Evolutionary conservation across 129 eudicot genomes (phyloP), one percentile per base, ranked within the genome.

Genomic region (Apium graveolens): DNA sequence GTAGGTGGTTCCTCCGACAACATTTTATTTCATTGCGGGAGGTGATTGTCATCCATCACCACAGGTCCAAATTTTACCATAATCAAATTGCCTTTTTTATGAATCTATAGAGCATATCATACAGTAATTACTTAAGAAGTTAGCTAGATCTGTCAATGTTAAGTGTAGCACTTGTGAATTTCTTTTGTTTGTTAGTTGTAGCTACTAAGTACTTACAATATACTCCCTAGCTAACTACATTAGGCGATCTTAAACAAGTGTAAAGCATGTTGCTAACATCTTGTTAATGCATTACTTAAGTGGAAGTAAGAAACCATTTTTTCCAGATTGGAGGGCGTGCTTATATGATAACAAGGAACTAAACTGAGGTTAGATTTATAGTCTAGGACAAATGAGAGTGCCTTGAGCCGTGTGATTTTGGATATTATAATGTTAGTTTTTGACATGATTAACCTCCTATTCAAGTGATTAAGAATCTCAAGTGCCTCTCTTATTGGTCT

Each of bases 361-460:
- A 32, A 26, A 63, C 34, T 44, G 32, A 70, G 75, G 38, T 37
- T 69, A 55, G 77, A 79, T 26, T 38, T 62, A 37, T 78, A 69
- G 69, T 78, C 66, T 73, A 27, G 11, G 76, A 74, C 27, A 66
- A 74, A 76, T 79, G 68, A 72, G 69, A 78, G 82, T 82, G 77
- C 73, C 85, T 90, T 86, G 95, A 90, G 95, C 95, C 86, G 74
- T 80, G 87, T 45, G 79, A 57, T 57, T 21, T 81, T 12, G 20
- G 46, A 24, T 3, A 31, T 7, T 78, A 57, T 37, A 86, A 8
- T 18, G 41, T 69, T 73, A 31, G 48, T 32, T n/a, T n/a, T 65
- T 73, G 82, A 73, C 70, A 76, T 49, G 70, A 21, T 81, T 79
- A 78, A 14, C 6, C 10, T 70, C 46, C 24, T 78, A 62, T 43